Base-by-base conservation (phyloP, 768 basidiomycete species). In the Suillus decipiens region DNA sequence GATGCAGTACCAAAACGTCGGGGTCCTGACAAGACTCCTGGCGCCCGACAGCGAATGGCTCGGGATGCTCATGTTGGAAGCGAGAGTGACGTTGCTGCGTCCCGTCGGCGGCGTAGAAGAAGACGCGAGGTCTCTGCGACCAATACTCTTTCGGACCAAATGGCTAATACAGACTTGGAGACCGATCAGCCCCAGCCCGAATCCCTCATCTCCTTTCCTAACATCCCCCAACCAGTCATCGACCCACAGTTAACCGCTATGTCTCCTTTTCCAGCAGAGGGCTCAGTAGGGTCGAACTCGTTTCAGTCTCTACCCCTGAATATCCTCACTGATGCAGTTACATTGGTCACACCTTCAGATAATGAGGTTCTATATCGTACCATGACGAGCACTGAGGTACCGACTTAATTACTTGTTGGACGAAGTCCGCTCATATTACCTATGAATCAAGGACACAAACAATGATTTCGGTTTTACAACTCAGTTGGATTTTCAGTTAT, bases 1-100 rank as follows among this genome's bases (percentile, higher is more conserved):
- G 92, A 93, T 67, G 62, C 83, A 15, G 74, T 84, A 5, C 92
- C 92, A 24, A 92, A 89, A 69, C 88, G 92, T 51, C 84, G 92
- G 45, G 92, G 92, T 1, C 92, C 92, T 2, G 92, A 93, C 74
- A 90, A 84, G 74, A 82, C 79, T 0, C 90, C 90, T n/a, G 91
- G 92, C 24, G 89, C 89, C 43, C 87, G 92, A 31, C 89, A 91
- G 69, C 83, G 91, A 47, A 77, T 80, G 62, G 74, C 81, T 5
- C 75, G 81, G 43, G 82, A 82, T 57, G 64, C 70, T 28, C 75
- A 64, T 50, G 76, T 79, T 45, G 80, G 77, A 28, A 70, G 72
- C 12, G 72, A 77, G 17, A 10, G 59, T 48, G 74, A 70, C 43
- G 67, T 67, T 56, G 61, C 63, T 43, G 66, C 71, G 9, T 64